Evolutionary conservation across 345 rosid genomes (phyloP), one percentile per base, ranked within the genome.

Genomic region (Draba incana): DNA sequence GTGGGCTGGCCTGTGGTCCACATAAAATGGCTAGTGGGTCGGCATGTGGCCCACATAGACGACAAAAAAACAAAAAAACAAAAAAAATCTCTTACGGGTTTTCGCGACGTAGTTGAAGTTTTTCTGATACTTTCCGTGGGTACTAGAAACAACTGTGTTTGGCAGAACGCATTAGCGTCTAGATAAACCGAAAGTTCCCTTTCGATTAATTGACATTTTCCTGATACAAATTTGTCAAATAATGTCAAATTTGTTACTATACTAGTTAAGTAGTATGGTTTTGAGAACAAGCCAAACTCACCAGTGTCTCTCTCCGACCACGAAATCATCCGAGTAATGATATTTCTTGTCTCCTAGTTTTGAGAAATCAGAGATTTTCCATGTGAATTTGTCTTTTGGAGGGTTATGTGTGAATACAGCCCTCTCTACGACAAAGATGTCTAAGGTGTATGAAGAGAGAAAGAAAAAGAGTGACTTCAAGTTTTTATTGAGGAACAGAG

Each of bases 401-500:
- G 41, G 66, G 27, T 61, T 61, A 2, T 61, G 66, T 28, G 41
- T 61, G 41, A 61, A 61, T 5, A 61, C 42, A 44, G 10, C 53
- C 15, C 66, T 61, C 15, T 61, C 66, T 61, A 45, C 10, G 30
- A 61, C 66, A 45, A 61, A 44, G n/a, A 61, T 15, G 28, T 61
- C 53, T 28, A 28, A 28, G 31, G 31, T 28, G 31, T 28, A 28
- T 28, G 31, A 28, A 28, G 31, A 28, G 5, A 28, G 31, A 28
- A 28, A 5, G 20, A 20, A 28, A 28, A 31, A 31, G 14, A 38
- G 38, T 14, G 25, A 41, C 71, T 64, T 39, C 8, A 65, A 41
- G 24, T 7, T 41, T 64, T 65, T 72, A 66, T 52, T 74, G 44
- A 35, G 43, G 55, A 50, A 57, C 55, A 73, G 48, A 64, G 52